Evolutionary conservation across 1,139 yeast species (phyloP).

Genomic region (Yamadazyma mexicana): DNA sequence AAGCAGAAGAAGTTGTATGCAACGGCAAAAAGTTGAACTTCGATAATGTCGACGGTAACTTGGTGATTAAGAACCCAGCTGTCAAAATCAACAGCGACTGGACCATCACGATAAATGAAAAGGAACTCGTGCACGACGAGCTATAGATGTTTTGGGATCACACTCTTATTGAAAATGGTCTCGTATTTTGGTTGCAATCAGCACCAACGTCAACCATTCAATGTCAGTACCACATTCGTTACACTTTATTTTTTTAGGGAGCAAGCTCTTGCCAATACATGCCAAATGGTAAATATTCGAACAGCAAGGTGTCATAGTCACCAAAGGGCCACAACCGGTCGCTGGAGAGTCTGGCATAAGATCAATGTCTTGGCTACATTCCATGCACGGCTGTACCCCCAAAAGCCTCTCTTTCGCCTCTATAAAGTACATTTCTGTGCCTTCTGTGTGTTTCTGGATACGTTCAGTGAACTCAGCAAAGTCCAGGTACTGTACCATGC

Average conservation of each 20-base stretch:
- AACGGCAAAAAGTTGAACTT: constrained; percentile 28
- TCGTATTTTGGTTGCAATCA: constrained; percentile 32
- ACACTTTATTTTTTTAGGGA: constrained; percentile 43
- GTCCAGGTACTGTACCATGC: constrained; percentile 7
- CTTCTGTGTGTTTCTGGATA: constrained; percentile 7
- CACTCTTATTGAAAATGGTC: constrained; percentile 10
- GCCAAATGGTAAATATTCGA: constrained; percentile 37
- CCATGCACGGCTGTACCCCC: constrained; percentile 24
- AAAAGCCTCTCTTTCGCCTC: constrained; percentile 21
- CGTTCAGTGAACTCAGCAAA: constrained; percentile 14
- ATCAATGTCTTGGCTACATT: constrained; percentile 30
- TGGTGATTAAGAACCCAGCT: constrained; percentile 54
- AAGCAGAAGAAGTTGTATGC: constrained; percentile 23
- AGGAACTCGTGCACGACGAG: constrained; percentile 27
- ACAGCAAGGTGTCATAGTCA: constrained; percentile 45
- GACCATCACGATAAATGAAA: constrained; percentile 30
- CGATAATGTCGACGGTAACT: constrained; percentile 16
- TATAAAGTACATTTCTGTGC: constrained; percentile 11
- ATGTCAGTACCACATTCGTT: constrained; percentile 32
- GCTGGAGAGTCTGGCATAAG: constrained; percentile 26
- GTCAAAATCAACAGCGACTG: constrained; percentile 52
- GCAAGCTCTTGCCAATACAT: constrained; percentile 36
- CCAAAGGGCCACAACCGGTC: constrained; percentile 7
- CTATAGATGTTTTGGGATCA: constrained; percentile 14
- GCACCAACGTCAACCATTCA: constrained; percentile 43